Evolutionary conservation across 768 basidiomycete genomes (phyloP), one percentile per base, ranked within the genome.

Genomic region (Suillus lakei): DNA sequence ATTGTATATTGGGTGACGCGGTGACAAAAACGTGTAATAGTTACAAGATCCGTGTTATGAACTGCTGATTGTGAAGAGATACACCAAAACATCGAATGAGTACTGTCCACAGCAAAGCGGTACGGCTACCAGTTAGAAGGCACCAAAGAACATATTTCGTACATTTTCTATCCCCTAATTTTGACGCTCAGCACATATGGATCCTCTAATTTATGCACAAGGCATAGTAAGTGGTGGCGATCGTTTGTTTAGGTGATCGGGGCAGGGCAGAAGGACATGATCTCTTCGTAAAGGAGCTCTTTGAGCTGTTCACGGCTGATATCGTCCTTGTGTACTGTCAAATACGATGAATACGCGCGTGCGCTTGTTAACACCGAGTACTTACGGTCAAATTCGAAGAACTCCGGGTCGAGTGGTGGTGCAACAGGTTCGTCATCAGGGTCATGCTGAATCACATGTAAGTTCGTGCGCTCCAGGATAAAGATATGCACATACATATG

Each of bases 391-490:
- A 99, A 99, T 73, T 97, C 95, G 78, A 99, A 99, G 84, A 99
- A 99, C 69, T 92, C 91, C 5, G 95, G 91, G 69, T 94, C 93
- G 56, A 99, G 88, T n/a, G 97, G 96, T 5, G 95, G 92, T 0
- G 96, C 96, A 28, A 91, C 87, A 0, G 98, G 98, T 78, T 99
- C 98, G 72, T 99, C 98, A 59, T 97, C 95, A 2, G 96, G 95
- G 74, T 98, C 96, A 73, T 97, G 96, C 90, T 92, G 70, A 46
- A 56, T 32, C 60, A 18, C 3, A 65, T 12, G 53, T 73, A 13
- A 70, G 68, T 34, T 48, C 56, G n/a, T 28, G 28, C 10, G 21
- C 61, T 43, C 43, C 63, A 51, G 30, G 41, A 62, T 39, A 41
- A 59, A 41, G 43, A 53, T 58, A 32, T 55, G 63, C 23, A 69